A percentile compares a stretch with the other conserved stretches of the same genome.
These are phyloP conservation scores for Rhodofomes roseus DNA, from an alignment of 1,284 basidiomycete species.

Conservation along the genomic window DNA sequence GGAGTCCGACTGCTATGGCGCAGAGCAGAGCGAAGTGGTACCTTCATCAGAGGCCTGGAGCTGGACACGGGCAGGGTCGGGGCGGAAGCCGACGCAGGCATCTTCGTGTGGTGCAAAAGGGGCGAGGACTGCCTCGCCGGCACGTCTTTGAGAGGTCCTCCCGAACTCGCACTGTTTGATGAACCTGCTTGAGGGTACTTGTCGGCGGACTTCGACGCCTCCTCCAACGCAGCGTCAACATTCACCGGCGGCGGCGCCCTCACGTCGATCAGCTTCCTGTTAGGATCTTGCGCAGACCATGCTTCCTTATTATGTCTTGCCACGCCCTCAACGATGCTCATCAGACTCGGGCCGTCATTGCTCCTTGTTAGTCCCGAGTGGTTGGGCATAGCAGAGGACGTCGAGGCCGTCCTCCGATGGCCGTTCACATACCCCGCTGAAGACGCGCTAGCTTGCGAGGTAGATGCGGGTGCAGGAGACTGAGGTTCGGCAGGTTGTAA, in stretches of 20 bases:
- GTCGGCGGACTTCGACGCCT: neutral
- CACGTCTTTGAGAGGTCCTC: no score
- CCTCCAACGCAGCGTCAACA: conserved; percentile 12
- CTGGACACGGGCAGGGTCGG: conserved; percentile 14
- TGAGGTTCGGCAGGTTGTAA: conserved; percentile 9
- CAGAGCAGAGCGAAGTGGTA: conserved; percentile 62
- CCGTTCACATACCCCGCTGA: conserved; percentile 2
- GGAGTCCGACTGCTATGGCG: conserved; percentile 48
- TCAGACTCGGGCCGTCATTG: conserved; percentile 41
- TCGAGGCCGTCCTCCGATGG: conserved; percentile 16
- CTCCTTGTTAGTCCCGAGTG: conserved; percentile 10
- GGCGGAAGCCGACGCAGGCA: conserved; percentile 18
- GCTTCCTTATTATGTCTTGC: conserved; percentile 36
- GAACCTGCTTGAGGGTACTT: neutral
- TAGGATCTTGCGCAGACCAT: conserved; percentile 25
- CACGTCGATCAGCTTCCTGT: conserved; percentile 26
- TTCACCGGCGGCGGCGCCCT: conserved; percentile 36
- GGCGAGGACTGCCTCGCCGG: neutral
- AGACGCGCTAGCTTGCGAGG: neutral
- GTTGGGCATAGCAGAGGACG: conserved; percentile 7
- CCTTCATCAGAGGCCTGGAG: conserved; percentile 27
- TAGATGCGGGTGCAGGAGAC: neutral
- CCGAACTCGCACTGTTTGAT: neutral
- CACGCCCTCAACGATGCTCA: conserved; percentile 67
- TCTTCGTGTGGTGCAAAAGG: neutral